Evolutionary conservation across 352 stramenopile species (phyloP), one percentile per base, ranked within the genome.

Genomic region (Albugo laibachii): DNA sequence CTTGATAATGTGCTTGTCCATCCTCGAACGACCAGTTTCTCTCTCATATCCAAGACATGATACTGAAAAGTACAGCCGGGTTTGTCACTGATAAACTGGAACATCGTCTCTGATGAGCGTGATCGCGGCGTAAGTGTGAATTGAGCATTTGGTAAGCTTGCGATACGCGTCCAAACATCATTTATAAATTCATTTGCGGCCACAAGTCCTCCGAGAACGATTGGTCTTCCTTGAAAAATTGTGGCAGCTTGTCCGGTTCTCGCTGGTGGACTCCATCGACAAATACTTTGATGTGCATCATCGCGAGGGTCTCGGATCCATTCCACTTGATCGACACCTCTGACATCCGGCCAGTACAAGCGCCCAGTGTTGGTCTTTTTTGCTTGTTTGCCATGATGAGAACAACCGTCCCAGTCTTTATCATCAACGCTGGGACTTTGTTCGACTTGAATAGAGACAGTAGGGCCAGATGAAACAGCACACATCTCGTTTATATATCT

Each of bases 31-130:
- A 96, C 80, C n/a, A 80, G 58, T 50, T 75, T 66, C 58, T 91
- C 70, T 35, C 93, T 65, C 38, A 68, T 56, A 55, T 95, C 70
- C 19, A 83, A 63, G 27, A 97, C 58, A 54, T 94, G 83, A 54
- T 96, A 96, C 59, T 97, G 80, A 53, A 96, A 97, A 24, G 93
- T 70, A 41, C 75, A 83, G 24, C 79, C 82, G 1, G 66, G 56
- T 38, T 96, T 79, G 50, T 95, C 83, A 48, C 76, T 86, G 35
- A 75, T 65, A 36, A 97, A 96, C 6, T 55, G 62, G 49, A 97
- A 97, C 16, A 65, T 54, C 12, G 66, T 93, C 31, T 83, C 63
- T 11, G 73, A 76, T 19, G 67, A 74, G 27, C 52, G 56, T 24
- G 60, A 83, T 1, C 54, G 46, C 12, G 73, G 73, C 19, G 62